Percentiles rank a stretch among this genome's conserved stretches.
These are phyloP conservation scores for Ophioceras dolichostomum DNA, from an alignment of 2,329 filamentous ascomycete genomes.

Conservation along the genomic window DNA sequence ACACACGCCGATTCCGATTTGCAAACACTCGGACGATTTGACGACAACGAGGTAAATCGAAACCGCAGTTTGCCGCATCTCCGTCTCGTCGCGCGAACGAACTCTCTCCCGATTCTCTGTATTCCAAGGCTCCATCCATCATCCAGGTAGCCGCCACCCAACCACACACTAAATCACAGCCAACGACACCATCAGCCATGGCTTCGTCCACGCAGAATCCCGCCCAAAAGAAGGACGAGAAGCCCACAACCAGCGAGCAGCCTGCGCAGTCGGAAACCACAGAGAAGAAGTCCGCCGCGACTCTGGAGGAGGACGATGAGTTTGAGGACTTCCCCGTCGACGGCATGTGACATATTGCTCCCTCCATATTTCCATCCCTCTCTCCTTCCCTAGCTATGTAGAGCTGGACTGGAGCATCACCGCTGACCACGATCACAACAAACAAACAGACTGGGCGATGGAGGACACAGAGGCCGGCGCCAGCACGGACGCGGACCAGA, in stretches of 20 bases:
- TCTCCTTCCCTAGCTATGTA: neutral
- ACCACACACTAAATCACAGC: too few species aligned
- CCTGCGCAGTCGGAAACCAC: constrained; percentile 42
- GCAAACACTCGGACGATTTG: too few species aligned
- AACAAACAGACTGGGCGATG: constrained; percentile 70
- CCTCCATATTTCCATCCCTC: neutral
- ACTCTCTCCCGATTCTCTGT: too few species aligned
- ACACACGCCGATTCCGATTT: too few species aligned
- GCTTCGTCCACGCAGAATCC: constrained; percentile 16
- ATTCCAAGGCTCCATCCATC: too few species aligned
- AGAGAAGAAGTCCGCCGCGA: constrained; percentile 32
- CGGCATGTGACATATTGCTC: constrained; percentile 40
- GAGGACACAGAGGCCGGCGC: constrained; percentile 74
- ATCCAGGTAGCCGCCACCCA: too few species aligned
- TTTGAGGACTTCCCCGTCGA: constrained; percentile 98
- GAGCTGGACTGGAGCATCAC: too few species aligned
- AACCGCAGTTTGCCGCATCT: too few species aligned
- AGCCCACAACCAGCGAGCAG: constrained; percentile 28
- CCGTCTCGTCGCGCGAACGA: too few species aligned
- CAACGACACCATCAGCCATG: too few species aligned
- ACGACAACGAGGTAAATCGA: too few species aligned
- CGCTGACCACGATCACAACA: neutral
- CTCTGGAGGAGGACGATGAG: constrained; percentile 96
- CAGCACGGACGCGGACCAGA: constrained; percentile 47
- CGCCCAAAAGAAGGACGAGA: constrained; percentile 19